Conservation (phyloP, 805 yeast species). For the Metschnikowia kofuensis region DNA sequence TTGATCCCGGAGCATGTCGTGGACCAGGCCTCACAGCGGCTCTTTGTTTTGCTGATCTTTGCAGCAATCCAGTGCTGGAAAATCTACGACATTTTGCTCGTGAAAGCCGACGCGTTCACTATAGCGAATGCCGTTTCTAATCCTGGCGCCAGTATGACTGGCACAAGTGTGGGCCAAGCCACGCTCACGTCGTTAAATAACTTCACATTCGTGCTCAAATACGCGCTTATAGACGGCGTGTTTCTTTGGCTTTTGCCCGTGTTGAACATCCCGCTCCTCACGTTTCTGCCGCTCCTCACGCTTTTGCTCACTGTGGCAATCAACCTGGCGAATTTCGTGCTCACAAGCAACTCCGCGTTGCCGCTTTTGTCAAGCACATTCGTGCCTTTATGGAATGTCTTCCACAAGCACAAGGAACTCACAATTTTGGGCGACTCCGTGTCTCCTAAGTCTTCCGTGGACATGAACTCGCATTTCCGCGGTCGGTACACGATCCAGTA, state of each 20-base stretch:
- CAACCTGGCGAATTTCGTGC: constrained; percentile 49
- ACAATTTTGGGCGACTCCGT: constrained; percentile 52
- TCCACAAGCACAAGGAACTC: constrained; percentile 43
- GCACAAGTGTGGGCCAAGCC: no score
- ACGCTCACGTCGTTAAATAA: constrained; percentile 40
- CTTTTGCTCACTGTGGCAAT: constrained; percentile 45
- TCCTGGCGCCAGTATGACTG: no score
- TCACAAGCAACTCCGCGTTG: constrained; percentile 50
- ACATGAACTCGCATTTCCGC: constrained; percentile 64
- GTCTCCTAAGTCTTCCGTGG: constrained; percentile 33
- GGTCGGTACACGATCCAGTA: constrained; percentile 86
- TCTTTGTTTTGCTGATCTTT: constrained; percentile 63
- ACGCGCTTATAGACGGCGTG: constrained; percentile 67
- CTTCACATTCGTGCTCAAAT: constrained; percentile 64
- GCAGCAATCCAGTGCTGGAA: constrained; percentile 83
- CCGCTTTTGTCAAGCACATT: constrained; percentile 39
- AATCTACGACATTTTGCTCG: constrained; percentile 61
- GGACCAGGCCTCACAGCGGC: constrained; percentile 76
- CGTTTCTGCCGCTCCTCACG: constrained; percentile 59
- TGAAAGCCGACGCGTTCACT: constrained; percentile 43
- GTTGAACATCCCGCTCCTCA: constrained; percentile 71
- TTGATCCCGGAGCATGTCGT: constrained; percentile 63
- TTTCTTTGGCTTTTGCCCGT: constrained; percentile 70
- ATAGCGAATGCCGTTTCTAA: background rate
- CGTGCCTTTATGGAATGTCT: constrained; percentile 43